Evolutionary conservation across 1,284 basidiomycete species (phyloP).

Genomic region (Rhizoctonia solani): DNA sequence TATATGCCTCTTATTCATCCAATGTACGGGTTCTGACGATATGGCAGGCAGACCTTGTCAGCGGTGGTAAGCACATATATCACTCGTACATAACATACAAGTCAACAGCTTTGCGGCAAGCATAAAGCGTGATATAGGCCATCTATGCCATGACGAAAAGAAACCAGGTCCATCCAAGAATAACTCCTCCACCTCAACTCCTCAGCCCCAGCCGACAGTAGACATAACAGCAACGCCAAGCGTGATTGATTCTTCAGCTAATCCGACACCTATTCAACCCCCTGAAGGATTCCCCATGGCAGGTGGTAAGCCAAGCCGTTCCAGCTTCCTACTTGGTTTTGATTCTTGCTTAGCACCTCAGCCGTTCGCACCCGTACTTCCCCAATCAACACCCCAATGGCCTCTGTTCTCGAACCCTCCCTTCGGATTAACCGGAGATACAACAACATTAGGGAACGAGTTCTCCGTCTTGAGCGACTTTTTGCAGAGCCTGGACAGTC

Average conservation of each 20-base stretch:
- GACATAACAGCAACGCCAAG: slow-evolving; percentile 29
- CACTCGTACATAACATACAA: too few species aligned
- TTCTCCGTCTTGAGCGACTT: slow-evolving; percentile 84
- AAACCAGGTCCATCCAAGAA: slow-evolving; percentile 52
- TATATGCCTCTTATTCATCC: not conserved
- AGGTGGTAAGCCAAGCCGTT: not conserved
- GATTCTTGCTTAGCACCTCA: slow-evolving; percentile 43
- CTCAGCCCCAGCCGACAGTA: slow-evolving; percentile 20
- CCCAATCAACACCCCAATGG: slow-evolving; percentile 55
- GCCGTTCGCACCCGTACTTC: slow-evolving; percentile 44
- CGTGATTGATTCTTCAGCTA: slow-evolving; percentile 16
- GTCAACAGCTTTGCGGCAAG: slow-evolving; percentile 49
- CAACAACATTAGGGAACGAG: slow-evolving; percentile 70
- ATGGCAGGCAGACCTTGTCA: slow-evolving; percentile 77
- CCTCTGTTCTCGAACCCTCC: slow-evolving; percentile 48
- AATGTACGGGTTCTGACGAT: not conserved
- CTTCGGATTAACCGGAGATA: slow-evolving; percentile 41
- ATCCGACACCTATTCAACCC: slow-evolving; percentile 25
- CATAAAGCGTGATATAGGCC: slow-evolving; percentile 89
- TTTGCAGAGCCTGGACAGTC: slow-evolving; percentile 75
- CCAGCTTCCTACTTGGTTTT: slow-evolving; percentile 33
- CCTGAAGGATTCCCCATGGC: slow-evolving; percentile 13
- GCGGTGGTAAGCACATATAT: slow-evolving; percentile 68
- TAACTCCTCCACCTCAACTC: slow-evolving; percentile 14
- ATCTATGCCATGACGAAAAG: slow-evolving; percentile 87